These are phyloP conservation scores for Lodderomyces orthopsilosis DNA, from an alignment of 1,139 yeast genomes.

Conservation along the genomic window DNA sequence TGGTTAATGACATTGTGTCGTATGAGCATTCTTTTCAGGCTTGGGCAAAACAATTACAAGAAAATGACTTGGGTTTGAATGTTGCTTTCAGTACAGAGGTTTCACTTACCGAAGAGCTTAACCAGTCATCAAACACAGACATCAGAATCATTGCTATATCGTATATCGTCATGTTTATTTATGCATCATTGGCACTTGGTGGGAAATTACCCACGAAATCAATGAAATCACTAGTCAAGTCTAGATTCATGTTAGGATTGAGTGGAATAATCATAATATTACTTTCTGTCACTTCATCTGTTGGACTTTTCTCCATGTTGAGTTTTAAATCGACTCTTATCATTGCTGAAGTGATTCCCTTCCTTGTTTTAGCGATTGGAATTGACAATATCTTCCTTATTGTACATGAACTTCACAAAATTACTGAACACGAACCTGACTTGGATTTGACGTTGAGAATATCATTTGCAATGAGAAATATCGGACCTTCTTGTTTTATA, in stretches of 20 bases:
- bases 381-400: slow-evolving; percentile 89
- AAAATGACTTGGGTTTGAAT: slow-evolving; percentile 49
- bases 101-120: slow-evolving; percentile 80
- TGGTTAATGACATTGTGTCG: slow-evolving; percentile 41
- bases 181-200: slow-evolving; percentile 82
- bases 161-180: slow-evolving; percentile 83
- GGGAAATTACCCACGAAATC: slow-evolving; percentile 41
- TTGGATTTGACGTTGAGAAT: slow-evolving; percentile 49
- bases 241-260: slow-evolving; percentile 74
- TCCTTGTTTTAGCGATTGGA: slow-evolving; percentile 87
- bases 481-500: slow-evolving; percentile 85
- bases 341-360: slow-evolving; percentile 97
- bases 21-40: slow-evolving; percentile 69
- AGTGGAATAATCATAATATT: slow-evolving; percentile 80
- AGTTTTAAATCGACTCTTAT: slow-evolving; percentile 86
- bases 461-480: slow-evolving; percentile 59
- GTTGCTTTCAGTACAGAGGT: slow-evolving; percentile 78
- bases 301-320: slow-evolving; percentile 72
- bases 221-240: slow-evolving; percentile 42
- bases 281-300: slow-evolving; percentile 74
- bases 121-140: slow-evolving; percentile 79
- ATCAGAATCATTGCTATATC: slow-evolving; percentile 67
- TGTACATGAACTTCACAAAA: slow-evolving; percentile 69
- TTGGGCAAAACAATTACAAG: slow-evolving; percentile 51
- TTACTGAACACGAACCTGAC: slow-evolving; percentile 33